Base-by-base conservation (phyloP, 1,284 basidiomycete species). In the Prillingera fragicola region DNA sequence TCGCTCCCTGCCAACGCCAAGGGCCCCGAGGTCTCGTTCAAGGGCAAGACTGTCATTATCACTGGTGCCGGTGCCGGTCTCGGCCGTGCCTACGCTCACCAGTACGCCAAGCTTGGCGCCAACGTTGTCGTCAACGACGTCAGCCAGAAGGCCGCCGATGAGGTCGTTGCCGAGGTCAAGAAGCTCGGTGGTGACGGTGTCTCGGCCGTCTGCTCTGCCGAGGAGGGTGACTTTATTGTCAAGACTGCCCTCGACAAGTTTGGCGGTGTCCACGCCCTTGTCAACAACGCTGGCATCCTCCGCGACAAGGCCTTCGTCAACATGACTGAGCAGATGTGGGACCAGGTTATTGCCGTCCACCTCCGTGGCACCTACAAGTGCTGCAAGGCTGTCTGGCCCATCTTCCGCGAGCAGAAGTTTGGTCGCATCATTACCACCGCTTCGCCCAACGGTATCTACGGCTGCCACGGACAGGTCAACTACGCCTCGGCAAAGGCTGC, bases 91-190 rank as follows among this genome's bases (percentile, higher is more conserved):
- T 96, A 98, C 67, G 87, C 95, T 0, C 76, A 84, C 45, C 87
- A 95, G 83, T 98, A 87, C 63, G 88, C 79, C 32, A 82, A 80
- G 51, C 79, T 92, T 5, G 95, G 95, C 24, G 94, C 90, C 18
- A 97, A 96, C 62, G 87, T 99, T 26, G 87, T 98, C 32, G 82
- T 98, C 49, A 99, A 98, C 70, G 95, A 99, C 66, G 84, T 98
- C 45, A 87, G 78, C 64, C 84, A 86, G 64, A 86, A 87, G 60
- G 83, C 80, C 18, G 91, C 91, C 9, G 79, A 81, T 31, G 74
- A 79, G 12, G 92, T 98, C 6, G 90, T 90, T 19, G 79, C 85
- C 24, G 92, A 97, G 70, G 81, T 97, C 57, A 78, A 80, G 55
- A 80, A 86, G 87, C 80, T 55, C 46, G 92, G 92, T 34, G 92